Percentiles rank a stretch among this genome's conserved stretches.
phyloP scores from a whole-genome alignment of 176 grass and related monocot genomes.

The Sorghum bicolor region DNA sequence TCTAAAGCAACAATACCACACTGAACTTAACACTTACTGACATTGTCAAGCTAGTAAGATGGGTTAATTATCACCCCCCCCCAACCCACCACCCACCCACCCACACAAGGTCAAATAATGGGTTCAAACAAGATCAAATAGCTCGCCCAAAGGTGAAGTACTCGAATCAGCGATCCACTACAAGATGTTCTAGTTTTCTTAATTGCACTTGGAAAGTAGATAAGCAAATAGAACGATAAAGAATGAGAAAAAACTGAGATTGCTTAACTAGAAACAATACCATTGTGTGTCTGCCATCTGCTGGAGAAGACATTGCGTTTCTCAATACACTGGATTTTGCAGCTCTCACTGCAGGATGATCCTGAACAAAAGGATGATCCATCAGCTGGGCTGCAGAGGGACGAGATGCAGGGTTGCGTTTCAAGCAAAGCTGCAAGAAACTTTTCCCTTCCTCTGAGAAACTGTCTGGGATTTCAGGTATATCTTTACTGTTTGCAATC shows the following conservation, averaged over 20 bases:
- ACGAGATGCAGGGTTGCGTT: conserved; percentile 71
- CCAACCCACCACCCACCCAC: no score
- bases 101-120: no score
- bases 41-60: no score
- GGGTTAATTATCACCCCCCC: no score
- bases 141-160: background rate
- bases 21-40: no score
- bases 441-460: conserved; percentile 74
- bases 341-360: conserved; percentile 52
- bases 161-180: background rate
- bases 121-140: background rate
- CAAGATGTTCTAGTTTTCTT: background rate
- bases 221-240: background rate
- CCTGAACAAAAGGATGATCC: conserved; percentile 92
- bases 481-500: conserved; percentile 97
- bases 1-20: background rate
- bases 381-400: conserved; percentile 64
- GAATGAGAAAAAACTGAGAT: background rate
- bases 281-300: conserved; percentile 29
- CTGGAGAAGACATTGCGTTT: conserved; percentile 38
- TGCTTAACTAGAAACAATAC: conserved; percentile 12
- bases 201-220: background rate
- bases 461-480: conserved; percentile 78
- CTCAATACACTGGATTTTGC: conserved; percentile 45
- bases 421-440: conserved; percentile 75